Base-by-base conservation (phyloP, 176 grass and related monocot species). In the Phyllostachys edulis region DNA sequence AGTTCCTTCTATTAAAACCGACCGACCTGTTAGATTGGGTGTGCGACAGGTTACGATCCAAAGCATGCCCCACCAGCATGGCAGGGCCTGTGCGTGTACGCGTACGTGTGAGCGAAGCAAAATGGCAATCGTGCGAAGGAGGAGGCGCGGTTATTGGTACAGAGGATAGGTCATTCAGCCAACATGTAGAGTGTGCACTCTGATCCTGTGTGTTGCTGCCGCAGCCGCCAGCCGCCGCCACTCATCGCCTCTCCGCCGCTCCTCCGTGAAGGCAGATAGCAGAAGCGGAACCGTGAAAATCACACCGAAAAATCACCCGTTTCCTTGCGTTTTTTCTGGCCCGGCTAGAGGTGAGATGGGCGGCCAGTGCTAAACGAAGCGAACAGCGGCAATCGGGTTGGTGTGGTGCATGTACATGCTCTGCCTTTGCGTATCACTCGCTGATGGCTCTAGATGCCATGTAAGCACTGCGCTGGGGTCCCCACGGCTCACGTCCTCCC, bases 181-280 rank as follows among this genome's bases (percentile, higher is more conserved):
- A 93, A 91, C 84, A 80, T 80, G 85, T 84, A 86, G 87, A 80
- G 91, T 85, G 89, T 47, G 80, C 77, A 77, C 73, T 91, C 91
- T 91, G 60, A n/a, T n/a, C n/a, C 89, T 73, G 80, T 85, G 69
- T 20, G 37, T 23, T 11, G 38, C 78, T 44, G 84, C 75, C n/a
- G n/a, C n/a, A n/a, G n/a, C n/a, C n/a, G n/a, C n/a, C n/a, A n/a
- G n/a, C n/a, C n/a, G n/a, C n/a, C n/a, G n/a, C n/a, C n/a, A n/a
- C n/a, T n/a, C n/a, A n/a, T n/a, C n/a, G n/a, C n/a, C n/a, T n/a
- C n/a, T n/a, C n/a, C n/a, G n/a, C n/a, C n/a, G n/a, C n/a, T n/a
- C n/a, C n/a, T n/a, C n/a, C n/a, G n/a, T n/a, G n/a, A n/a, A n/a
- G n/a, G n/a, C n/a, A n/a, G n/a, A n/a, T n/a, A n/a, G n/a, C n/a